Evolutionary conservation across 257 asterid species (phyloP).

Genomic region (Cynanchum wilfordii): DNA sequence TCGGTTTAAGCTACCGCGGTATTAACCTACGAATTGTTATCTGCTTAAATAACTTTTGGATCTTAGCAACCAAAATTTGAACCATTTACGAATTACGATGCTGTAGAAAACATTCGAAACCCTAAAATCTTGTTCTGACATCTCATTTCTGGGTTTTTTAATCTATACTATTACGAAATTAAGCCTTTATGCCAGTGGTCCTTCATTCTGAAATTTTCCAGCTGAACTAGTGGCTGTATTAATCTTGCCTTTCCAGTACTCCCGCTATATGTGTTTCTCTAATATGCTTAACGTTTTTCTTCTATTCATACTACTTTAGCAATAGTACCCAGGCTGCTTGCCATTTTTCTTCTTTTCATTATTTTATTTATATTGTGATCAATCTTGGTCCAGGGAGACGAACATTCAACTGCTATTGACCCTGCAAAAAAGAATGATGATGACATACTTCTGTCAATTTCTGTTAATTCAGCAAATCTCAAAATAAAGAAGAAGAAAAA

Average conservation of each 20-base stretch:
- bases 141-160: neutral
- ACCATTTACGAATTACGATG: neutral
- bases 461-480: constrained; percentile 27
- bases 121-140: neutral
- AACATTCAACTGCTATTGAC: constrained; percentile 25
- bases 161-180: neutral
- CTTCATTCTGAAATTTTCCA: neutral
- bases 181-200: neutral
- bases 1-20: neutral
- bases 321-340: neutral
- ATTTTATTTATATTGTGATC: neutral
- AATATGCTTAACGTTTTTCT: neutral
- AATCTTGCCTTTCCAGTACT: neutral
- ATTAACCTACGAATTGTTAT: neutral
- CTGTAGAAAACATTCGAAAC: neutral
- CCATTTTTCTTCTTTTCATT: constrained; percentile 2
- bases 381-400: constrained; percentile 41
- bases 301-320: neutral
- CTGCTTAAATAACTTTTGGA: neutral
- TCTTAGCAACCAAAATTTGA: neutral
- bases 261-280: neutral
- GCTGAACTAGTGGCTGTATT: no score
- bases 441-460: constrained; percentile 24
- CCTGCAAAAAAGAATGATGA: constrained; percentile 21
- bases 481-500: constrained; percentile 67